Base-by-base conservation (phyloP, 805 yeast species). In the Candida lessepsii region DNA sequence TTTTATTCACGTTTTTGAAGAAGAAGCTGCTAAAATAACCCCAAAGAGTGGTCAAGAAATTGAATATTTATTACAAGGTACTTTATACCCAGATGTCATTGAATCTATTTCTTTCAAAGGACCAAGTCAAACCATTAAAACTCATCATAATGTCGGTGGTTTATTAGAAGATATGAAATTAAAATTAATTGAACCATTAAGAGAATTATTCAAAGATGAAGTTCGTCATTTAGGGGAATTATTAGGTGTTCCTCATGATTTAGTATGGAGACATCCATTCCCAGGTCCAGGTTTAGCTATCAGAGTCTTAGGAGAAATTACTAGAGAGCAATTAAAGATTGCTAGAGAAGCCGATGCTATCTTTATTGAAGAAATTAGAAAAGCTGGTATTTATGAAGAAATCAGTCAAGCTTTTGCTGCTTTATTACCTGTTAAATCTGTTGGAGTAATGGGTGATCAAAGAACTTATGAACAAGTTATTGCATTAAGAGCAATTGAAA, bases 241-340 rank as follows among this genome's bases (percentile, higher is more conserved):
- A 39, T 72, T 93, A 71, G 96, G 96, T 37, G 91, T 93, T 56
- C 95, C 97, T 25, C 93, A 87, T 60, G 98, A 93, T 56, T 78
- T 93, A 54, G 98, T 93, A 52, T 91, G 98, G 98, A 87, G 99
- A 77, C 99, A 93, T 65, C 99, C 99, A 42, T 93, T 93, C 95
- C 99, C 99, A 57, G 99, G 99, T 63, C 99, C 99, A 64, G 99
- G 99, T 74, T 86, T 93, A 61, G 99, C 97, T 54, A 93, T 93
- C 65, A 84, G 99, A 71, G 95, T 93, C 41, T 75, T 93, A 35
- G 99, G 99, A 54, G 98, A 91, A 72, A 98, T 93, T 49, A 86
- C 96, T 44, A 85, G 80, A 52, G 81, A 75, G 51, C 99, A 93
- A 73, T 93, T 93, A 42, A 91, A 81, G 60, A 93, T 93, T 61